phyloP scores from a whole-genome alignment of 169 alveolate genomes.

The Plasmodium falciparum region DNA sequence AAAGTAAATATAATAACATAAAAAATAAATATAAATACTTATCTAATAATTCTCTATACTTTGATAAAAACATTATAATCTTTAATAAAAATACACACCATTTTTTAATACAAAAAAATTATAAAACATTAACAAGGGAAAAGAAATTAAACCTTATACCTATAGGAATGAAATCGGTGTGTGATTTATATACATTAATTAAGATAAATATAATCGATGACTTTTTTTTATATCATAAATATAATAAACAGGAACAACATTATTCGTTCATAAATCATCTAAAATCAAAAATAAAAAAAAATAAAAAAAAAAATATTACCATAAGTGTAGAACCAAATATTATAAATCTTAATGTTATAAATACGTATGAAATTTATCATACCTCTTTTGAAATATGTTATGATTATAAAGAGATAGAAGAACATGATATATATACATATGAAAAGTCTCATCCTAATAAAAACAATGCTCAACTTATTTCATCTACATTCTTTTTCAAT shows the following conservation, averaged over 20 bases:
- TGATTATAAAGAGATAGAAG: background rate
- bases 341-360: slow-evolving; percentile 3
- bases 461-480: too few species aligned
- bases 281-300: background rate
- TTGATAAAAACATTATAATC: slow-evolving; percentile 21
- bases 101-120: slow-evolving; percentile 8
- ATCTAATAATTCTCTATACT: slow-evolving; percentile 20
- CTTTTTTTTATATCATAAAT: slow-evolving; percentile 18
- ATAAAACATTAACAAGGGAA: slow-evolving; percentile 29
- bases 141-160: background rate
- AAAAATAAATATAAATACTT: background rate
- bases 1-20: too few species aligned
- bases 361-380: slow-evolving; percentile 38
- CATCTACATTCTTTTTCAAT: too few species aligned
- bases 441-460: too few species aligned
- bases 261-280: too few species aligned
- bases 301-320: background rate
- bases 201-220: slow-evolving; percentile 17
- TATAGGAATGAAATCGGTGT: slow-evolving; percentile 12
- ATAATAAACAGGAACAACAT: background rate
- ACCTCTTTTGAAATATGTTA: slow-evolving; percentile 22
- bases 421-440: too few species aligned
- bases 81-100: slow-evolving; percentile 22
- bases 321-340: slow-evolving; percentile 21
- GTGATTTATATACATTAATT: slow-evolving; percentile 21